Evolutionary conservation across 2,329 filamentous ascomycete genomes (phyloP), one percentile per base, ranked within the genome.

Genomic region (Ophiocordyceps australis): DNA sequence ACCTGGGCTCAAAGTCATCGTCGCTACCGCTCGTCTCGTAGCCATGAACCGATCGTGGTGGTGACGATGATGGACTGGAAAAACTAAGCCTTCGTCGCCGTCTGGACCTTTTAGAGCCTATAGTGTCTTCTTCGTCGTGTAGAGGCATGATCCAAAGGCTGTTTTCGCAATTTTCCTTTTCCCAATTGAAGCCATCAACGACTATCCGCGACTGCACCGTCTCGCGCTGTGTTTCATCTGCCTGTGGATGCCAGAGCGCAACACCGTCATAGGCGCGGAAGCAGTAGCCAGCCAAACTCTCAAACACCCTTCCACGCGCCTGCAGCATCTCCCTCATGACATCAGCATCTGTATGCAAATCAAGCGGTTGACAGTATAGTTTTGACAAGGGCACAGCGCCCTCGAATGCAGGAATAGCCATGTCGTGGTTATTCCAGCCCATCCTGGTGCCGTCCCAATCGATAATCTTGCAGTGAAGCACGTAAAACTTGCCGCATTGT

Each of bases 391-490:
- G 45, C 21, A 47, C 49, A 9, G 55, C 56, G 11, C 59, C 61
- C 11, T 43, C 33, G 29, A 61, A 65, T 12, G 47, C 38, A 7
- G 40, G 32, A 19, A 64, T 51, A 16, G 42, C 32, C 26, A 57
- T 46, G 9, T 32, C 35, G 16, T 48, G 35, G 5, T 38, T 32
- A 7, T 41, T 37, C 29, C 53, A 52, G 8, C 61, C 59, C 35
- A 65, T 62, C 2, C 38, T 44, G 28, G 49, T 50, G 14, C 62
- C 61, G 28, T 61, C 49, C 40, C 56, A 62, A 23, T 64, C 58
- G 25, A 65, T 47, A 17, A 54, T 50, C 25, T 52, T 45, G 30
- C 47, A 50, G 5, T 44, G 34, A 13, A 64, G 34, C 1, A 40
- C 32, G 39, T 62, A 49, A 11, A 47, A 47, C 5, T 47, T 38